Evolutionary conservation across 1,284 basidiomycete species (phyloP), one percentile per base, ranked within the genome.

Genomic region (Tilletia setariae): DNA sequence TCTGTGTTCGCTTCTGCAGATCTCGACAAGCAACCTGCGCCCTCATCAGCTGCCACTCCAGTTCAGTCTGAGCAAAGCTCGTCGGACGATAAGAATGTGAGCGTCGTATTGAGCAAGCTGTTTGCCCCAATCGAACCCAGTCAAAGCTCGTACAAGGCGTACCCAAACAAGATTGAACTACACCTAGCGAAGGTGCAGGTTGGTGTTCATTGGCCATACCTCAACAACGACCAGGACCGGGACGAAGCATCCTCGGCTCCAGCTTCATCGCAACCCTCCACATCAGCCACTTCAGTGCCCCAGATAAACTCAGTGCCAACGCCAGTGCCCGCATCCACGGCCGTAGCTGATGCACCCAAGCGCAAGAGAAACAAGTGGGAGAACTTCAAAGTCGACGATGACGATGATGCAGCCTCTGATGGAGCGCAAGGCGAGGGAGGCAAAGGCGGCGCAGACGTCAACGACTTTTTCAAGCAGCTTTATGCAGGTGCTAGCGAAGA

Each of bases 401-500:
- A 68, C n/a, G 68, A 59, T 13, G 65, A 65, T 4, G 67, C 15
- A 7, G 65, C 25, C 6, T 64, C 21, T 28, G 23, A 8, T 35
- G 21, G 25, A 9, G 40, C 62, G 28, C 21, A 25, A 63, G 15
- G 7, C 21, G 56, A n/a, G 42, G 62, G 21, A 16, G 21, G n/a
- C 65, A 65, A 2, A 68, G 74, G 42, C 6, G 74, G 51, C n/a
- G 67, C 62, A 16, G 66, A 76, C 16, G 75, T 82, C 51, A 74
- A 82, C 49, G 67, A 70, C 9, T 82, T 82, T 61, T 82, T 82
- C 72, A 75, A 81, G 59, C 70, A 77, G 59, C 71, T 82, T 23
- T 82, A 80, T 63, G 76, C 77, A 16, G 76, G 77, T 28, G 80
- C 80, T 23, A 76, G 79, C 66, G 72, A 74, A 42, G 79, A 82